A percentile compares a stretch with the other conserved stretches of the same genome.
Conservation (phyloP, 2,329 filamentous ascomycete species). For the Rhynchosporium graminicola region DNA sequence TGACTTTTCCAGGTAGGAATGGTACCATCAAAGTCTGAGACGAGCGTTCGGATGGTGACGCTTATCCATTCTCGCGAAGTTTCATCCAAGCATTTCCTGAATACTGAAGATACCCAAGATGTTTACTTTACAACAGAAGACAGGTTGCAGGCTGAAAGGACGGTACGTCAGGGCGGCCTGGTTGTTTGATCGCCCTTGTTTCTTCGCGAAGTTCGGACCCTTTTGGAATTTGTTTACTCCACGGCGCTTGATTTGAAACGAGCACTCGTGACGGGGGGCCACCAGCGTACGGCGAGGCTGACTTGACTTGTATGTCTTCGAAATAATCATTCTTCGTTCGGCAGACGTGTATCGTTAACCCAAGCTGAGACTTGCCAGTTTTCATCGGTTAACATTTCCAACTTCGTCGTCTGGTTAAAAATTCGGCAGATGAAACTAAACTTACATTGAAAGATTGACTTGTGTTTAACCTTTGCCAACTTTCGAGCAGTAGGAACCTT, state of each 20-base stretch:
- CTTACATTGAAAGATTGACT: too few species aligned
- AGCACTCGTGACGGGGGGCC: constrained; percentile 7
- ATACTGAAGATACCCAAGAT: neutral
- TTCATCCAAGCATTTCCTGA: constrained; percentile 9
- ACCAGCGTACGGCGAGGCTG: too few species aligned
- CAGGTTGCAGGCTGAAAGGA: neutral
- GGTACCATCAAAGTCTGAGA: neutral
- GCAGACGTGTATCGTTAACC: too few species aligned
- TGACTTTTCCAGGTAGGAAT: too few species aligned
- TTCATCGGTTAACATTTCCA: neutral
- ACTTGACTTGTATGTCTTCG: too few species aligned
- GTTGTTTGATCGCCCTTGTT: constrained; percentile 1
- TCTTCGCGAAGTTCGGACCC: neutral
- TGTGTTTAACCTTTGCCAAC: neutral
- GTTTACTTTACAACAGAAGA: neutral
- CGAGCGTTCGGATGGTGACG: constrained; percentile 1
- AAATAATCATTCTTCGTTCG: too few species aligned
- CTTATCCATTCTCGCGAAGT: constrained; percentile 6
- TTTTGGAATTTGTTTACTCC: constrained; percentile 11
- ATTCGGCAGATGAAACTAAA: neutral
- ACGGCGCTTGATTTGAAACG: constrained; percentile 2
- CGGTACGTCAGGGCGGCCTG: neutral
- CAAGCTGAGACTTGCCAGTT: neutral
- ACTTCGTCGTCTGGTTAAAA: neutral
- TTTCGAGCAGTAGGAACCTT: neutral